Evolutionary conservation across 1,139 yeast species (phyloP).

Genomic region (Kluyveromyces sp.): DNA sequence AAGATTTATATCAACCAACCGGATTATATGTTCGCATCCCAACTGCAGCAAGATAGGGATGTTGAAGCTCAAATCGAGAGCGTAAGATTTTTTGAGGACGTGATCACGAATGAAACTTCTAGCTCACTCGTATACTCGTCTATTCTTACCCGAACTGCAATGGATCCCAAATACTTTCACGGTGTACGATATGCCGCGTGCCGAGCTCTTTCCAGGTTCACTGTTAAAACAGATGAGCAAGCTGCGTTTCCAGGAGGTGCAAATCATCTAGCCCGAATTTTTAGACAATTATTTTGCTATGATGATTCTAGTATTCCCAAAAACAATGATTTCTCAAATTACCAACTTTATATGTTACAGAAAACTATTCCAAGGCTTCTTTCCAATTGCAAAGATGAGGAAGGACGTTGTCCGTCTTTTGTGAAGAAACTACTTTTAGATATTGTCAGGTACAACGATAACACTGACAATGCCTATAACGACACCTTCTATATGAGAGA

Average conservation of each 20-base stretch:
- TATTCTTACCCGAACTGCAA: slow-evolving; percentile 65
- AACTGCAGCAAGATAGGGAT: slow-evolving; percentile 88
- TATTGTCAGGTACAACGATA: slow-evolving; percentile 77
- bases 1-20: slow-evolving; percentile 77
- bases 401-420: slow-evolving; percentile 61
- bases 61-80: slow-evolving; percentile 94
- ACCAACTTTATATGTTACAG: slow-evolving; percentile 59
- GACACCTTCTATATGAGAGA: slow-evolving; percentile 64
- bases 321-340: slow-evolving; percentile 72
- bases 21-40: slow-evolving; percentile 92
- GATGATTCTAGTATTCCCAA: slow-evolving; percentile 58
- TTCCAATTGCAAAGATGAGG: slow-evolving; percentile 51
- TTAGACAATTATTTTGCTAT: slow-evolving; percentile 66
- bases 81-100: slow-evolving; percentile 58
- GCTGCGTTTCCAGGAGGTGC: slow-evolving; percentile 57
- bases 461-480: slow-evolving; percentile 66
- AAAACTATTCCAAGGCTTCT: slow-evolving; percentile 61
- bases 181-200: slow-evolving; percentile 91
- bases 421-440: slow-evolving; percentile 61
- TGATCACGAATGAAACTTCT: slow-evolving; percentile 40
- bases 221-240: slow-evolving; percentile 51
- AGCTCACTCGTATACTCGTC: slow-evolving; percentile 60
- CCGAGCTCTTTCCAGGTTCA: slow-evolving; percentile 59
- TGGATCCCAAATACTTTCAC: slow-evolving; percentile 81
- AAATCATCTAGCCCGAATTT: slow-evolving; percentile 63